Percentiles rank a stretch among this genome's conserved stretches.
phyloP scores from a whole-genome alignment of 495 filamentous ascomycete species.

The Aspergillus wentii region DNA sequence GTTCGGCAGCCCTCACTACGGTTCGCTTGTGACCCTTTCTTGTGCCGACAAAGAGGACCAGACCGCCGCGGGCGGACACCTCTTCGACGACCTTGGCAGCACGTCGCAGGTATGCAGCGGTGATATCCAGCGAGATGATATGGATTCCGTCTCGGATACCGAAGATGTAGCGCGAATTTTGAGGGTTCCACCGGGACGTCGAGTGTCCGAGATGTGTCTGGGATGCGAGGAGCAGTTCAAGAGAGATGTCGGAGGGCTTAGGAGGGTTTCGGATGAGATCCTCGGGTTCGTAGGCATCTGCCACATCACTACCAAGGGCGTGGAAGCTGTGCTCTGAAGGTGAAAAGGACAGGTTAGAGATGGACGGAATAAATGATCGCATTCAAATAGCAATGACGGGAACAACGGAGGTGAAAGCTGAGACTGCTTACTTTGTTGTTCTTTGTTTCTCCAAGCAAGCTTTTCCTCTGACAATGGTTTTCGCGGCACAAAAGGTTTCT shows the following conservation, averaged over 20 bases:
- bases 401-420: too few species aligned
- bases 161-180: slow-evolving; percentile 91
- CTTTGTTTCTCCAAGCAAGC: slow-evolving; percentile 6
- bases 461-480: too few species aligned
- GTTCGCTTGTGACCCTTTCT: slow-evolving; percentile 68
- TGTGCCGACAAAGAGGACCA: slow-evolving; percentile 89
- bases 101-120: slow-evolving; percentile 79
- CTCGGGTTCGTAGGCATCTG: slow-evolving; percentile 57
- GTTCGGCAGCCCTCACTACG: slow-evolving; percentile 75
- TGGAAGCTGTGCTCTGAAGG: slow-evolving; percentile 29
- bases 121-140: slow-evolving; percentile 87
- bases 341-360: too few species aligned
- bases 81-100: slow-evolving; percentile 86
- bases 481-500: slow-evolving; percentile 15
- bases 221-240: slow-evolving; percentile 87
- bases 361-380: too few species aligned
- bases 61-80: slow-evolving; percentile 74
- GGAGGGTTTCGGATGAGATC: slow-evolving; percentile 67
- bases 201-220: slow-evolving; percentile 90
- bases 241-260: slow-evolving; percentile 69
- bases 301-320: slow-evolving; percentile 23
- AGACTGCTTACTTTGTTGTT: slow-evolving; percentile 17
- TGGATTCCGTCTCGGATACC: slow-evolving; percentile 87
- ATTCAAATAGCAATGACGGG: too few species aligned
- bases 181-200: slow-evolving; percentile 91